Base-by-base conservation (phyloP, 2,329 filamentous ascomycete species). In the Aspergillus versicolor region DNA sequence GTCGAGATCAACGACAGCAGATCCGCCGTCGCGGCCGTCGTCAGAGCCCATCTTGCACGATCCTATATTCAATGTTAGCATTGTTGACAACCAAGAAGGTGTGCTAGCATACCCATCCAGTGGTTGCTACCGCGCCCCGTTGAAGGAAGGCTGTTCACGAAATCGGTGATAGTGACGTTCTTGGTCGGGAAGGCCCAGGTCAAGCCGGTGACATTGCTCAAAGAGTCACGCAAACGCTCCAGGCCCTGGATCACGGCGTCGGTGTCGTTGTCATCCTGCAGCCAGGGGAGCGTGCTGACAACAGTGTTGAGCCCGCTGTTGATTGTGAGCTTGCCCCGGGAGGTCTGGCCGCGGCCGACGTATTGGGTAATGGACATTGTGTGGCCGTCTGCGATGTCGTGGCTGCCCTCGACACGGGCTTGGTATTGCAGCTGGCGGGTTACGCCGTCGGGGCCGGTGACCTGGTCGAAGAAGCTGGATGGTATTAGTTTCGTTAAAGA, bases 271-370 rank as follows among this genome's bases (percentile, higher is more conserved):
- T 56, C 47, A 12, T 66, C 67, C 12, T 58, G 58, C 37, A 70
- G 49, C 53, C 67, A 70, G 17, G 68, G 68, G 12, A 63, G 62
- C 53, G 64, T 54, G 41, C 66, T 63, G 22, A 67, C 52, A 32
- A 70, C 60, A 2, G 67, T 70, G 21, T 67, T 67, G 30, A 66
- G 63, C 9, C 59, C 62, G 7, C 46, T 30, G 50, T 66, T 62
- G 12, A 70, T 58, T 2, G 63, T 67, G 19, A 70, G 50, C 1
- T 64, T 52, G 40, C 67, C 68, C 5, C 63, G 61, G 0, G 67
- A 70, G 30, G 64, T 67, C 34, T 64, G 62, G 24, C 68, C 67
- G 45, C 69, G 66, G 13, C 67, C 69, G 57, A 70, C 59, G 52
- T 70, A 69, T 24, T 61, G 50, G 24, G 54, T 67, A 22, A 70